Conservation (phyloP, 1,284 basidiomycete genomes). For the Crucibulum cyathiforme region DNA sequence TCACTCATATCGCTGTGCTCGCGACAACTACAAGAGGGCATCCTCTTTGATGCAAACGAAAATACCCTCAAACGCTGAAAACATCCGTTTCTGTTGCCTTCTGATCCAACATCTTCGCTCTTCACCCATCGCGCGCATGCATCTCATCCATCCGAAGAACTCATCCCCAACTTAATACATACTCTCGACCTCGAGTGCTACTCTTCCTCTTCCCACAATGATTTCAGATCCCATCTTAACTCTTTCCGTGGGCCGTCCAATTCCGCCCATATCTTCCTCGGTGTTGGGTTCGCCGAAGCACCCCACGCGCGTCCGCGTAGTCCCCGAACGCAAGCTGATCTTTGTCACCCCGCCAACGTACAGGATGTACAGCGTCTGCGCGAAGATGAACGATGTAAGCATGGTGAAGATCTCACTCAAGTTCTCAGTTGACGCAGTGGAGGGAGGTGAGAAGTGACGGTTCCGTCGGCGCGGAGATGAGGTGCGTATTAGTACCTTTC, state of each 20-base stretch:
- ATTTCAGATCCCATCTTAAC: slow-evolving; percentile 82
- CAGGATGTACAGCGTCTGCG: slow-evolving; percentile 97
- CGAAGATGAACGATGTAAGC: slow-evolving; percentile 93
- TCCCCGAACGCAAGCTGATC: slow-evolving; percentile 82
- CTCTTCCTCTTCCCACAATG: slow-evolving; percentile 83
- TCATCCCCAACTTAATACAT: slow-evolving; percentile 15
- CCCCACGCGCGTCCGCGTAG: slow-evolving; percentile 89
- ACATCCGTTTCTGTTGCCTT: slow-evolving; percentile 38
- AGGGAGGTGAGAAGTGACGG: slow-evolving; percentile 75
- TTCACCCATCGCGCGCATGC: too few species aligned
- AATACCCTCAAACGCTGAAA: slow-evolving; percentile 93
- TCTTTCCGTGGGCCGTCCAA: slow-evolving; percentile 71
- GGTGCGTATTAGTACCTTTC: slow-evolving; percentile 45
- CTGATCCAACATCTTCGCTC: too few species aligned
- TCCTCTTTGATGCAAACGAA: slow-evolving; percentile 98
- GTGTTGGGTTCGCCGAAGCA: slow-evolving; percentile 96
- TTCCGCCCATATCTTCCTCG: slow-evolving; percentile 87
- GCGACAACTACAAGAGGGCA: too few species aligned
- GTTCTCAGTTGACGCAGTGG: slow-evolving; percentile 59
- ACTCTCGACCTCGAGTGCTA: slow-evolving; percentile 74
- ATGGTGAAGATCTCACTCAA: slow-evolving; percentile 84
- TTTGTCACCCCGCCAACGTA: slow-evolving; percentile 95
- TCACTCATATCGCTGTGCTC: too few species aligned
- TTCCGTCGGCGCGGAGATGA: slow-evolving; percentile 83
- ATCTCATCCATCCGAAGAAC: too few species aligned